Percentiles rank a stretch among this genome's conserved stretches.
Evolutionary conservation across 2,329 filamentous ascomycete species (phyloP).

Genomic region (Aspergillus pseudotamarii): DNA sequence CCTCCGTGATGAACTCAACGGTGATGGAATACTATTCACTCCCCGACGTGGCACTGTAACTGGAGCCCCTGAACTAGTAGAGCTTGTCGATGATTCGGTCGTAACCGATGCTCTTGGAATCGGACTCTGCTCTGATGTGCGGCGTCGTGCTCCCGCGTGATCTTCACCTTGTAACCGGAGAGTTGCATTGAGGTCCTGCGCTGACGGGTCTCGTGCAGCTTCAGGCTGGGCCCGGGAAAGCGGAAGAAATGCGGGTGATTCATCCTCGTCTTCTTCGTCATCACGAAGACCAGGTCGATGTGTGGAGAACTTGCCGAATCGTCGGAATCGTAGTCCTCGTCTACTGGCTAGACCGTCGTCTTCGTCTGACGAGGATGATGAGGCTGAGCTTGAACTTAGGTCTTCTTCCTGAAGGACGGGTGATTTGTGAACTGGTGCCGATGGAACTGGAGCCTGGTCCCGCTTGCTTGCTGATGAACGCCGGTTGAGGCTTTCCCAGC

Average conservation of each 20-base stretch:
- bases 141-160: conserved; percentile 30
- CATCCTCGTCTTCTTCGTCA: conserved; percentile 49
- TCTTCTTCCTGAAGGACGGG: conserved; percentile 39
- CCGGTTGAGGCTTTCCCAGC: conserved; percentile 24
- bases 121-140: conserved; percentile 28
- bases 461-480: conserved; percentile 28
- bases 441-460: conserved; percentile 24
- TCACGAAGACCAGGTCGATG: conserved; percentile 37
- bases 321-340: conserved; percentile 34
- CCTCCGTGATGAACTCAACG: conserved; percentile 49
- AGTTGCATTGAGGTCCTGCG: conserved; percentile 45
- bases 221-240: conserved; percentile 26
- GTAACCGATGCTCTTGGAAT: conserved; percentile 22
- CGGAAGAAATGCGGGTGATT: conserved; percentile 51
- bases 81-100: conserved; percentile 39
- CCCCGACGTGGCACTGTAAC: conserved; percentile 24
- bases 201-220: conserved; percentile 23
- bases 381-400: conserved; percentile 33
- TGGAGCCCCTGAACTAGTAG: conserved; percentile 41
- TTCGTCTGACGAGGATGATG: conserved; percentile 35
- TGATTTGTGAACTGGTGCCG: conserved; percentile 28
- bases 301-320: conserved; percentile 44
- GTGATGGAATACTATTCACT: conserved; percentile 15
- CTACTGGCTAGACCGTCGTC: conserved; percentile 26
- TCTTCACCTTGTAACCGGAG: conserved; percentile 40